Conservation (phyloP, 192 early-diverging fungal species). For the Mortierella claussenii region DNA sequence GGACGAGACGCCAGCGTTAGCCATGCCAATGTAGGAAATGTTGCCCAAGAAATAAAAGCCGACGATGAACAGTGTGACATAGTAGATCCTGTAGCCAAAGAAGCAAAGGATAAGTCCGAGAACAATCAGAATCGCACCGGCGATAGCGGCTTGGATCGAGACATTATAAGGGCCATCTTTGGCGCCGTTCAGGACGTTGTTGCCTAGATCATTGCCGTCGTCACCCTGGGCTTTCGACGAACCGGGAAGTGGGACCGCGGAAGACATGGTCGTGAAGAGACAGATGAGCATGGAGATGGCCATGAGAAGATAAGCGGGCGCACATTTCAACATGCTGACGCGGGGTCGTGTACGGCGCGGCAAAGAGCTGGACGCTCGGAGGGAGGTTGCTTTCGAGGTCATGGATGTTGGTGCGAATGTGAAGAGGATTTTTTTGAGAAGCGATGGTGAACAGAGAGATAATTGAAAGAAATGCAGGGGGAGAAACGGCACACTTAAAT, state of each 20-base stretch:
- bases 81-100: slow-evolving; percentile 63
- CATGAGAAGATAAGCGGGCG: slow-evolving; percentile 18
- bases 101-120: slow-evolving; percentile 58
- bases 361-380: slow-evolving; percentile 8
- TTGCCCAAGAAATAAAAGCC: slow-evolving; percentile 64
- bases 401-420: too few relatives aligned
- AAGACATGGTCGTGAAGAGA: slow-evolving; percentile 5
- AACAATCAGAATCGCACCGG: slow-evolving; percentile 57
- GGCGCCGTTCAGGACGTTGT: background rate
- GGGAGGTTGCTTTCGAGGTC: too few relatives aligned
- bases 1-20: slow-evolving; percentile 54
- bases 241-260: background rate
- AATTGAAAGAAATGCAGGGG: too few relatives aligned
- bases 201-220: background rate
- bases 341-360: background rate
- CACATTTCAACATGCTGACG: background rate
- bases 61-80: slow-evolving; percentile 54
- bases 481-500: too few relatives aligned
- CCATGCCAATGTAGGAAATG: slow-evolving; percentile 60
- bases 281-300: slow-evolving; percentile 7
- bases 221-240: background rate
- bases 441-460: too few relatives aligned
- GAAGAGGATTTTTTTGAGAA: too few relatives aligned
- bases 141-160: slow-evolving; percentile 49
- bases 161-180: slow-evolving; percentile 40